Evolutionary conservation across 331 rosid species (phyloP), one percentile per base, ranked within the genome.

Genomic region (Dryas integrifolia): DNA sequence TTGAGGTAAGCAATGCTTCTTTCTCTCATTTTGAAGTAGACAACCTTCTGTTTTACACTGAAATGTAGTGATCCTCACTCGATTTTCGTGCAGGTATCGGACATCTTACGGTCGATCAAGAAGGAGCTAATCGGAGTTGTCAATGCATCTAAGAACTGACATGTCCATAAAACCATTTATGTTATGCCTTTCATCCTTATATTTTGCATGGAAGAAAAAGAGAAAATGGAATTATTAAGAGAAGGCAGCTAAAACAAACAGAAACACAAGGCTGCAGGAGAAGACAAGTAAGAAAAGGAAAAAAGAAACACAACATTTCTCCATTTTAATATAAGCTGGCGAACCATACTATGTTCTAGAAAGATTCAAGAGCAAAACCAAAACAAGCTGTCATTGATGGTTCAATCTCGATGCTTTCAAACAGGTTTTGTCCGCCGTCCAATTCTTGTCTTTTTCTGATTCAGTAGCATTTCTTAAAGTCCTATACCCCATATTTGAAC

Each of bases 61-160:
- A 69, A 56, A 24, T 12, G 21, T 67, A 21, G 14, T 70, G 10
- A 5, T 72, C 9, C 4, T 30, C 30, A 5, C 58, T 58, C 12
- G 5, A 39, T 64, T 76, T 40, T 58, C 44, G 16, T 64, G 66
- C 85, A 94, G 97, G 97, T 91, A 62, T 75, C 74, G 10, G 84
- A 82, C 63, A 49, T 86, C 70, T 76, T 91, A 74, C 75, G 72
- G 80, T 77, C 79, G 83, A 89, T 91, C 72, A 73, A 79, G 82
- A 63, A 61, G 65, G 85, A 86, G 59, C 63, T 89, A 51, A 52
- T 43, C 65, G 45, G 63, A 75, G 79, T 70, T 78, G 58, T 57
- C 70, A 16, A 76, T 14, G 14, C 40, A 18, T 58, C 61, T 18
- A 76, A 40, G 38, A 46, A 38, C 39, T 73, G 67, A 77, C 70